Percentiles rank a stretch among this genome's conserved stretches.
Conservation (phyloP, 148 eudicot genomes). For the Diospyros lotus region DNA sequence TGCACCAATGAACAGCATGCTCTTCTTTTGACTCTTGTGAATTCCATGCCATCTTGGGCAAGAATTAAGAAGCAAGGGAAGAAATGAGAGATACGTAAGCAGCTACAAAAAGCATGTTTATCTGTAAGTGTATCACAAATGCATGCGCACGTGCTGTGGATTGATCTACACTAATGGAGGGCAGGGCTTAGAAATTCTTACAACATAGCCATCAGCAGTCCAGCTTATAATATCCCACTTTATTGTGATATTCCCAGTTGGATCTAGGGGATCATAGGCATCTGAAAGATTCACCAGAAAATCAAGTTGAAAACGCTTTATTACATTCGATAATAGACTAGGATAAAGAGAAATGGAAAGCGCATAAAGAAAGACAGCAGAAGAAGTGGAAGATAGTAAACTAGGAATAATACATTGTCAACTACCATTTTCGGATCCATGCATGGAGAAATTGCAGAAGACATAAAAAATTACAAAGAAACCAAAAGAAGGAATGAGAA, state of each 20-base stretch:
- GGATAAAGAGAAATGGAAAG: not conserved
- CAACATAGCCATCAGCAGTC: conserved; percentile 62
- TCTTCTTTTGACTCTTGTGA: too few species aligned
- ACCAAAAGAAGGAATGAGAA: not conserved
- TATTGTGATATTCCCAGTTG: conserved; percentile 49
- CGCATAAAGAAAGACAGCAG: too few species aligned
- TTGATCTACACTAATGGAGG: not conserved
- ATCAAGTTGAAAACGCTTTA: not conserved
- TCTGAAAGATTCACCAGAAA: conserved; percentile 32
- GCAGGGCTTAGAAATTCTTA: conserved; percentile 15
- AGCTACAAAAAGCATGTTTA: not conserved
- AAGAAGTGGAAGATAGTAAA: too few species aligned
- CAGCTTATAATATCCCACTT: conserved; percentile 52
- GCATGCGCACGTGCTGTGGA: not conserved
- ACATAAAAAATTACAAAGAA: conserved; percentile 2
- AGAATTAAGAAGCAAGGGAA: too few species aligned
- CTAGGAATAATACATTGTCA: too few species aligned
- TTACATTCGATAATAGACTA: not conserved
- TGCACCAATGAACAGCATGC: too few species aligned
- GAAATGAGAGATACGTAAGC: too few species aligned
- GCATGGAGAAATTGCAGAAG: not conserved
- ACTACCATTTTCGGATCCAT: too few species aligned
- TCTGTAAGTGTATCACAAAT: not conserved
- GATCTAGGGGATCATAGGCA: conserved; percentile 41
- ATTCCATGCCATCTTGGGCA: too few species aligned